Evolutionary conservation across 2,329 filamentous ascomycete species (phyloP).

Genomic region (Talaromyces sp.): DNA sequence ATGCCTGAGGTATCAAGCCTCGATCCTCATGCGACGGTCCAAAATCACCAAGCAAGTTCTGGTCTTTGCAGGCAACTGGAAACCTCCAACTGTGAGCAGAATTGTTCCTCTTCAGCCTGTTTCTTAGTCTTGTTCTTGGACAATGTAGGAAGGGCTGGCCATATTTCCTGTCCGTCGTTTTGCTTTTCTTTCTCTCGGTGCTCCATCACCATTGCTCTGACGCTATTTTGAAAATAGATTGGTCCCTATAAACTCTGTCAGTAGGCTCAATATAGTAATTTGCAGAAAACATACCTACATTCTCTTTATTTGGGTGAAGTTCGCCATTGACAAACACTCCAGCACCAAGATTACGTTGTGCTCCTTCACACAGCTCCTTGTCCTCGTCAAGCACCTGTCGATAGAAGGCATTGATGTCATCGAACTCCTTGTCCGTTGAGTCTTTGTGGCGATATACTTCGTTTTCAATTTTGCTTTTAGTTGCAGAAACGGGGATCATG

Average conservation of each 20-base stretch:
- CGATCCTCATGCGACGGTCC: not conserved
- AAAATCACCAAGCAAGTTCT: slow-evolving; percentile 23
- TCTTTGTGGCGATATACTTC: slow-evolving; percentile 64
- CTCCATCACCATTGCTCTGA: slow-evolving; percentile 50
- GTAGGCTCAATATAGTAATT: not conserved
- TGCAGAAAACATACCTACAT: slow-evolving; percentile 34
- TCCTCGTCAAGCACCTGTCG: slow-evolving; percentile 65
- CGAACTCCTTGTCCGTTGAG: slow-evolving; percentile 58
- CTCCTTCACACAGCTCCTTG: slow-evolving; percentile 59
- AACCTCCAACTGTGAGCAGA: slow-evolving; percentile 25
- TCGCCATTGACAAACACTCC: slow-evolving; percentile 62
- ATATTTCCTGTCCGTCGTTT: slow-evolving; percentile 49
- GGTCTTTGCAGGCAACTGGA: slow-evolving; percentile 20
- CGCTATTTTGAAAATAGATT: slow-evolving; percentile 55
- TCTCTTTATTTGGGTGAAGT: slow-evolving; percentile 59
- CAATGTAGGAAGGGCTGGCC: slow-evolving; percentile 49
- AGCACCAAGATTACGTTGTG: slow-evolving; percentile 60
- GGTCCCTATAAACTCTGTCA: slow-evolving; percentile 31
- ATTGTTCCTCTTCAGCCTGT: slow-evolving; percentile 23
- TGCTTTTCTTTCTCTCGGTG: slow-evolving; percentile 50
- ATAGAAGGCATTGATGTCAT: slow-evolving; percentile 57
- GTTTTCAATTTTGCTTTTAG: slow-evolving; percentile 57
- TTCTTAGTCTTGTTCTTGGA: slow-evolving; percentile 23
- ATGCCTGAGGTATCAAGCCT: not conserved
- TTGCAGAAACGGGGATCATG: slow-evolving; percentile 57